Evolutionary conservation across 805 yeast genomes (phyloP).

Genomic region (Zygoascus biomembranicola): DNA sequence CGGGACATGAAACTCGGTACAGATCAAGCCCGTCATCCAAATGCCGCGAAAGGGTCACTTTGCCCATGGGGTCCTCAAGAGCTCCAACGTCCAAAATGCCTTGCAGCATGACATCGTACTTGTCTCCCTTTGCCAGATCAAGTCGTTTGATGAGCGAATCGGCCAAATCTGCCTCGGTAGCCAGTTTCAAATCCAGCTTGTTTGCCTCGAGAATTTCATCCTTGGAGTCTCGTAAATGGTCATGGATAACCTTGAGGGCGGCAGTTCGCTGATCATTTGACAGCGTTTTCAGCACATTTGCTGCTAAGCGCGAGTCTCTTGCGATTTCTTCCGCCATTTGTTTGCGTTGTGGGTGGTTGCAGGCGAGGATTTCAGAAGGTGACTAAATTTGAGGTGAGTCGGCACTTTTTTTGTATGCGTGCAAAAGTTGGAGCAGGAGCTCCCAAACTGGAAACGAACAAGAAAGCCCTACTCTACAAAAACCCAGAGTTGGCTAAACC

Average conservation of each 20-base stretch:
- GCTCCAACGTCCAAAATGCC: constrained; percentile 89
- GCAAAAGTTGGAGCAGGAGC: no score
- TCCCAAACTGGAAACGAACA: no score
- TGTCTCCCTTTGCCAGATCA: constrained; percentile 73
- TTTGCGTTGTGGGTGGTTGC: no score
- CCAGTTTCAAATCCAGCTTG: constrained; percentile 62
- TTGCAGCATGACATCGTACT: constrained; percentile 88
- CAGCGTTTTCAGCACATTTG: constrained; percentile 72
- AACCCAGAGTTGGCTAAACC: no score
- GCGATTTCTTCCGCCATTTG: constrained; percentile 65
- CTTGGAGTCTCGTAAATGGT: constrained; percentile 53
- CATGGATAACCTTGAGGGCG: constrained; percentile 67
- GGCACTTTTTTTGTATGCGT: no score
- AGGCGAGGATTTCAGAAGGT: no score
- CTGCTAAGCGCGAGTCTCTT: constrained; percentile 69
- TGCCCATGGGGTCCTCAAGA: constrained; percentile 89
- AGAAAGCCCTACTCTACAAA: no score
- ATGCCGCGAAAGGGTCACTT: constrained; percentile 69
- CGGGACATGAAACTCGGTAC: constrained; percentile 83
- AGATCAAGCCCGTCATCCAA: constrained; percentile 84
- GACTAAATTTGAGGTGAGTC: no score
- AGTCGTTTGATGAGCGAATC: constrained; percentile 72
- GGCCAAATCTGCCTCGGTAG: constrained; percentile 52
- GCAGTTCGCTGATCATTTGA: constrained; percentile 61
- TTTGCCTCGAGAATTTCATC: constrained; percentile 65